These are phyloP conservation scores for Articulospora tetracladia DNA, from an alignment of 495 filamentous ascomycete species.

Conservation along the genomic window DNA sequence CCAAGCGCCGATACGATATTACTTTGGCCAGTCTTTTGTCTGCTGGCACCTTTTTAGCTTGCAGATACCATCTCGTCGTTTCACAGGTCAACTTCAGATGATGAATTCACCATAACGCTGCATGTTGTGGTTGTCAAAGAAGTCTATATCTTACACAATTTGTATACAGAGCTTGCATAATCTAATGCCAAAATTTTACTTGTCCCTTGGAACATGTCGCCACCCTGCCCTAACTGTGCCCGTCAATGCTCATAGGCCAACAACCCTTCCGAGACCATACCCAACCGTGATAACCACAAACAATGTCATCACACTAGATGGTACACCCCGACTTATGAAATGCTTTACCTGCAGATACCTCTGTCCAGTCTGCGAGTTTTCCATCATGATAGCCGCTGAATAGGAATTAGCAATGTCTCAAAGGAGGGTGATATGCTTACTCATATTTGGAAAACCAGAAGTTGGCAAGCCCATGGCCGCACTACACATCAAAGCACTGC, in stretches of 20 bases:
- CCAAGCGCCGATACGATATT: too few species aligned
- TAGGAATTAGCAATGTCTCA: background rate
- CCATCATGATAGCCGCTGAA: conserved; percentile 97
- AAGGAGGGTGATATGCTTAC: conserved; percentile 52
- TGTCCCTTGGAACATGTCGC: too few species aligned
- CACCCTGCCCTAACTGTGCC: too few species aligned
- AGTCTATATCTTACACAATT: too few species aligned
- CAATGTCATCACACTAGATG: conserved; percentile 76
- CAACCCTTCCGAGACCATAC: conserved; percentile 80
- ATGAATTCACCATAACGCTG: too few species aligned
- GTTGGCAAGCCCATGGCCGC: conserved; percentile 89
- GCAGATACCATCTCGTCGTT: too few species aligned
- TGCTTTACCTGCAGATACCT: conserved; percentile 89
- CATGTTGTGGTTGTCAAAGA: too few species aligned
- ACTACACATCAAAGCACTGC: conserved; percentile 58
- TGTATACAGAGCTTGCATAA: too few species aligned
- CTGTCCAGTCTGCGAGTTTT: conserved; percentile 85
- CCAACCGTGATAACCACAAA: conserved; percentile 80
- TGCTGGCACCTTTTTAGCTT: too few species aligned
- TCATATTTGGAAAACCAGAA: conserved; percentile 98
- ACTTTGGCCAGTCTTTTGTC: too few species aligned
- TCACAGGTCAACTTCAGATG: too few species aligned
- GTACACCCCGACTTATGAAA: conserved; percentile 88
- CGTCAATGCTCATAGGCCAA: conserved; percentile 65
- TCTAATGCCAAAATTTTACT: too few species aligned